A percentile compares a stretch with the other conserved stretches of the same genome.
These are phyloP conservation scores for Lanmaoa rubissima DNA, from an alignment of 768 basidiomycete species.

Conservation along the genomic window DNA sequence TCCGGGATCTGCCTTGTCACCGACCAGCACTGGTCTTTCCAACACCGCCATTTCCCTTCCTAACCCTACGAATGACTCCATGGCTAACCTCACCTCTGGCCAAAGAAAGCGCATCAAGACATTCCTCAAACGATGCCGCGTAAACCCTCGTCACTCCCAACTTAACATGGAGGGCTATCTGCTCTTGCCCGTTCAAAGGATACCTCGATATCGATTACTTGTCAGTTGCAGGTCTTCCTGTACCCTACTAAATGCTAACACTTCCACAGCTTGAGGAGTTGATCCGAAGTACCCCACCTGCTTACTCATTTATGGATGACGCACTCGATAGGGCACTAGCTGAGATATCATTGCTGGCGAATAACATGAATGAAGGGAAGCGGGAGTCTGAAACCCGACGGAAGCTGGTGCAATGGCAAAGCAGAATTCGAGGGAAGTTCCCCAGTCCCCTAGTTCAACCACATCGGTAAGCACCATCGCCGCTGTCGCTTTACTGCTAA, in stretches of 20 bases:
- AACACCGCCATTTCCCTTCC: constrained; percentile 53
- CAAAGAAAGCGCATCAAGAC: constrained; percentile 87
- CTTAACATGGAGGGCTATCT: constrained; percentile 93
- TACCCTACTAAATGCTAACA: neutral
- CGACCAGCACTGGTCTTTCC: constrained; percentile 55
- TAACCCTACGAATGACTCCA: constrained; percentile 38
- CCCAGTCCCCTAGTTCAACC: constrained; percentile 98
- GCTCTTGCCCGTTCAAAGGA: constrained; percentile 91
- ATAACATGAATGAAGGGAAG: constrained; percentile 98
- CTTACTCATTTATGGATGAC: constrained; percentile 72
- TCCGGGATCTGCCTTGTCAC: constrained; percentile 41
- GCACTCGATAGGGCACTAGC: constrained; percentile 81
- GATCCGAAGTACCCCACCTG: constrained; percentile 79
- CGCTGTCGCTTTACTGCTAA: neutral
- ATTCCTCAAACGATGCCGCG: constrained; percentile 86
- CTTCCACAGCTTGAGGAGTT: constrained; percentile 71
- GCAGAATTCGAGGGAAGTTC: constrained; percentile 86
- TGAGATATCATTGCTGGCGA: constrained; percentile 87
- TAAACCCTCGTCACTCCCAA: constrained; percentile 89
- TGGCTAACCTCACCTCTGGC: constrained; percentile 63
- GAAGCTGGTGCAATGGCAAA: constrained; percentile 88
- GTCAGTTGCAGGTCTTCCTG: constrained; percentile 46
- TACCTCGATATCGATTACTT: constrained; percentile 93
- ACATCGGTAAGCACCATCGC: constrained; percentile 62
- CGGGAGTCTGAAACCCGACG: constrained; percentile 90